Conservation (phyloP, 768 basidiomycete species). For the Cystofilobasidium ferigula region DNA sequence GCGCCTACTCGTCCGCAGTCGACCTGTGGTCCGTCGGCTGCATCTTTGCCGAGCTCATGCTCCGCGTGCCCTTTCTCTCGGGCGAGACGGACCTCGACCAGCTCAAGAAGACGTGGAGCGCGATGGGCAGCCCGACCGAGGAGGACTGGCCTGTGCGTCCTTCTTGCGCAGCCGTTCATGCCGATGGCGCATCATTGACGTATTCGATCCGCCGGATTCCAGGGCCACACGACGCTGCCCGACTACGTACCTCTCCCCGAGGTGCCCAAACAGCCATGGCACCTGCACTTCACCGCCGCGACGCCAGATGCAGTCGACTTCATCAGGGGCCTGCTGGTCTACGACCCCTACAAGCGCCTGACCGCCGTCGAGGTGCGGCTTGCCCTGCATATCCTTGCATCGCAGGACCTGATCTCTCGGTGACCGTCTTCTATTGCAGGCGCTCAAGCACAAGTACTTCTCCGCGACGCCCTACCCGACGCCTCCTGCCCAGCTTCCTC, state of each 20-base stretch:
- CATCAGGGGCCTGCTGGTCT: slow-evolving; percentile 63
- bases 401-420: not conserved
- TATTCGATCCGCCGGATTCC: not conserved
- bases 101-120: slow-evolving; percentile 83
- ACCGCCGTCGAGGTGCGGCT: slow-evolving; percentile 60
- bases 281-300: slow-evolving; percentile 83
- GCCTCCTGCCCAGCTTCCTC: slow-evolving; percentile 78
- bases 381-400: not conserved
- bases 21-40: slow-evolving; percentile 98
- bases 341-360: slow-evolving; percentile 74
- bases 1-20: slow-evolving; percentile 82
- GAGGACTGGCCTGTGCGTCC: slow-evolving; percentile 84
- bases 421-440: slow-evolving; percentile 43
- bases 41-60: slow-evolving; percentile 94
- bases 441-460: slow-evolving; percentile 80
- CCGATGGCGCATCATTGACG: not conserved
- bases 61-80: slow-evolving; percentile 86
- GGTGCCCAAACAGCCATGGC: slow-evolving; percentile 68
- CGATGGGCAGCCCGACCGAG: slow-evolving; percentile 89
- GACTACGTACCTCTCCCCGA: slow-evolving; percentile 79
- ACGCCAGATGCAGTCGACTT: slow-evolving; percentile 74
- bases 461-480: slow-evolving; percentile 73
- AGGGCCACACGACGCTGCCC: slow-evolving; percentile 85
- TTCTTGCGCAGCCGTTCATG: not conserved
- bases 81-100: slow-evolving; percentile 97